These are phyloP conservation scores for Hypericum perforatum DNA, from an alignment of 345 rosid species.

Conservation along the genomic window DNA sequence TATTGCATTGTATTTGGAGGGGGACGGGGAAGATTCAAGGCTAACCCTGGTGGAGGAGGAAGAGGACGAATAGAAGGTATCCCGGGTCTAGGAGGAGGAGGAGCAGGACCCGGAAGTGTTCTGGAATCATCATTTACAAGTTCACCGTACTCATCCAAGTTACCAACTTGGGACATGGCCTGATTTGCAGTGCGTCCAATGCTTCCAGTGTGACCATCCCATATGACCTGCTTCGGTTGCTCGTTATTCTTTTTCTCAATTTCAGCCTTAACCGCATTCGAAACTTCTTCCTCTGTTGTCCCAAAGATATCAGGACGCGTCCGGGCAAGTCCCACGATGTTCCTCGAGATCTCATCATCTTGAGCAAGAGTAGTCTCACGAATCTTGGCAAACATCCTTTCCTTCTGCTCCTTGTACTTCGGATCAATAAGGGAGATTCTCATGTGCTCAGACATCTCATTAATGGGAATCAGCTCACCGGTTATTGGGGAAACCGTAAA, in stretches of 20 bases:
- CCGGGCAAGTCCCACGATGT: slow-evolving; percentile 81
- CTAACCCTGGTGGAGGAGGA: slow-evolving; percentile 80
- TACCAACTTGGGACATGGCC: slow-evolving; percentile 57
- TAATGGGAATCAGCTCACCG: slow-evolving; percentile 79
- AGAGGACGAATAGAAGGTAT: slow-evolving; percentile 55
- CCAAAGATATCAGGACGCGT: slow-evolving; percentile 90
- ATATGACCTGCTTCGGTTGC: slow-evolving; percentile 83
- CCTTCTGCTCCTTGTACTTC: slow-evolving; percentile 89
- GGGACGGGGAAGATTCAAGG: slow-evolving; percentile 63
- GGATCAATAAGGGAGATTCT: slow-evolving; percentile 86
- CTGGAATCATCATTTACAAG: slow-evolving; percentile 29
- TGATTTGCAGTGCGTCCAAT: slow-evolving; percentile 89
- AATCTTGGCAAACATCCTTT: slow-evolving; percentile 89
- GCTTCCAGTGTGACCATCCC: slow-evolving; percentile 94
- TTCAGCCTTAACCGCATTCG: slow-evolving; percentile 89
- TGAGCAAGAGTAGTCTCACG: slow-evolving; percentile 87
- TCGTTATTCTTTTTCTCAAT: slow-evolving; percentile 90
- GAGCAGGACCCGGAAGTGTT: slow-evolving; percentile 76
- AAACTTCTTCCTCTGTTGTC: slow-evolving; percentile 90
- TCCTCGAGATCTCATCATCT: slow-evolving; percentile 84
- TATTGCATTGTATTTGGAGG: slow-evolving; percentile 48
- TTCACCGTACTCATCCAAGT: slow-evolving; percentile 50
- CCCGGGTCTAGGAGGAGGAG: slow-evolving; percentile 74
- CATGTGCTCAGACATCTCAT: slow-evolving; percentile 92
- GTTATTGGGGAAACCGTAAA: slow-evolving; percentile 79